These are phyloP conservation scores for Colletotrichum eleusines DNA, from an alignment of 2,329 filamentous ascomycete genomes.

Conservation along the genomic window DNA sequence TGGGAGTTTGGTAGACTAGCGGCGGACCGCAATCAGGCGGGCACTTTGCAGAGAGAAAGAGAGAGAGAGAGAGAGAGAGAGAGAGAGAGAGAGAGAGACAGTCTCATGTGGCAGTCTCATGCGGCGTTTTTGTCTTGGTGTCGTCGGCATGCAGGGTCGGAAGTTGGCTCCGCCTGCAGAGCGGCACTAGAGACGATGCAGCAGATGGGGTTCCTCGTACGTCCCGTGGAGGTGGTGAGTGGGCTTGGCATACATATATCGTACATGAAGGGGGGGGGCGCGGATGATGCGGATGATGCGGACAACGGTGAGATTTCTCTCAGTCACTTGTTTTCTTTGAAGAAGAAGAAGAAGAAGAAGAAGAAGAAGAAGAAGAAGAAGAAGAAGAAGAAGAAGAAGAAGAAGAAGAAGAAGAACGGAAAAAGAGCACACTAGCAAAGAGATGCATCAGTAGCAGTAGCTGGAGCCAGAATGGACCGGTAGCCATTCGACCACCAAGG, in stretches of 20 bases:
- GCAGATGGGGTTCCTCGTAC: neutral
- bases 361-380: too few species aligned
- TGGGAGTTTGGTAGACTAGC: conserved; percentile 3
- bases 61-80: too few species aligned
- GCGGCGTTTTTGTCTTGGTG: too few species aligned
- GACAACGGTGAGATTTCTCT: neutral
- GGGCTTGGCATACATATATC: neutral
- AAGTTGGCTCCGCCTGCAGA: neutral
- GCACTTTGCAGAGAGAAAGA: neutral
- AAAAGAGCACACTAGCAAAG: neutral
- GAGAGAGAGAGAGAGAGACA: too few species aligned
- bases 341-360: too few species aligned
- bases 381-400: too few species aligned
- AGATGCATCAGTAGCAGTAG: neutral
- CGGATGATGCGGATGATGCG: neutral
- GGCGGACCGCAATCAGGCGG: conserved; percentile 7
- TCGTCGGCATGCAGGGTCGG: neutral
- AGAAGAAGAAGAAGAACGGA: too few species aligned
- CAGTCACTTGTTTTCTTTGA: too few species aligned
- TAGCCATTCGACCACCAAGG: neutral
- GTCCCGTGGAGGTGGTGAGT: neutral
- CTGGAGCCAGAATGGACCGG: neutral
- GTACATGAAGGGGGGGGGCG: too few species aligned
- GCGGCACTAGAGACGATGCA: neutral
- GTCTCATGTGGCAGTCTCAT: too few species aligned